Percentiles rank a stretch among this genome's conserved stretches.
These are phyloP conservation scores for Penicillium sp. DNA, from an alignment of 2,329 filamentous ascomycete genomes.

Conservation along the genomic window DNA sequence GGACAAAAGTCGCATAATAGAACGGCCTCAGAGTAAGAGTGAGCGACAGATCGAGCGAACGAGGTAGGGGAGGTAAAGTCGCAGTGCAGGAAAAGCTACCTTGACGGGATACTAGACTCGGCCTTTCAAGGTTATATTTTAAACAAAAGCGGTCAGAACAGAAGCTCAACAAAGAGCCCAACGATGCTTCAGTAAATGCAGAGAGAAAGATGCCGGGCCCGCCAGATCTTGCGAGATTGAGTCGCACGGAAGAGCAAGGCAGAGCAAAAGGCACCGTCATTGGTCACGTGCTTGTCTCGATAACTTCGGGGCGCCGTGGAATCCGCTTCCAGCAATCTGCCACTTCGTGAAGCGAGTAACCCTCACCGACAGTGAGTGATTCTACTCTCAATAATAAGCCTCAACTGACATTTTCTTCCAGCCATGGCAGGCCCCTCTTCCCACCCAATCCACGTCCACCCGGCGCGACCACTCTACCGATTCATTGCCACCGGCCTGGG, in stretches of 20 bases:
- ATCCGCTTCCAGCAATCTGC: slow-evolving; percentile 9
- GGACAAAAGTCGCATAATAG: not conserved
- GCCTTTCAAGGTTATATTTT: not conserved
- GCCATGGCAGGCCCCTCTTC: slow-evolving; percentile 38
- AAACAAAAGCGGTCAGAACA: not conserved
- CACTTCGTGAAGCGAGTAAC: slow-evolving; percentile 9
- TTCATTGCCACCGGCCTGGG: slow-evolving; percentile 82
- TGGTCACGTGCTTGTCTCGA: slow-evolving; percentile 12
- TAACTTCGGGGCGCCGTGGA: slow-evolving; percentile 4
- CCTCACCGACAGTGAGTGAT: slow-evolving; percentile 14
- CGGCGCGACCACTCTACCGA: slow-evolving; percentile 70
- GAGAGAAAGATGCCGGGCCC: not conserved
- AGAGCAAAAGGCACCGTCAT: slow-evolving; percentile 7
- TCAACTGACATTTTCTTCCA: slow-evolving; percentile 10
- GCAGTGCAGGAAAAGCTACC: slow-evolving; percentile 1
- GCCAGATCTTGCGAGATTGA: not conserved
- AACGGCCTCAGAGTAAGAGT: not conserved
- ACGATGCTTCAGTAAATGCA: not conserved
- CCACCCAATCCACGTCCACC: slow-evolving; percentile 54
- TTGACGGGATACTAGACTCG: not conserved
- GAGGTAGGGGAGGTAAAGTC: not conserved
- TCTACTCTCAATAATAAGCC: not conserved
- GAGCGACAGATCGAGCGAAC: not conserved
- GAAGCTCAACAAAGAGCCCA: not conserved
- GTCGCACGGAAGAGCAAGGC: slow-evolving; percentile 4